phyloP scores from a whole-genome alignment of 1,284 basidiomycete genomes.

The Boletellus sp. region DNA sequence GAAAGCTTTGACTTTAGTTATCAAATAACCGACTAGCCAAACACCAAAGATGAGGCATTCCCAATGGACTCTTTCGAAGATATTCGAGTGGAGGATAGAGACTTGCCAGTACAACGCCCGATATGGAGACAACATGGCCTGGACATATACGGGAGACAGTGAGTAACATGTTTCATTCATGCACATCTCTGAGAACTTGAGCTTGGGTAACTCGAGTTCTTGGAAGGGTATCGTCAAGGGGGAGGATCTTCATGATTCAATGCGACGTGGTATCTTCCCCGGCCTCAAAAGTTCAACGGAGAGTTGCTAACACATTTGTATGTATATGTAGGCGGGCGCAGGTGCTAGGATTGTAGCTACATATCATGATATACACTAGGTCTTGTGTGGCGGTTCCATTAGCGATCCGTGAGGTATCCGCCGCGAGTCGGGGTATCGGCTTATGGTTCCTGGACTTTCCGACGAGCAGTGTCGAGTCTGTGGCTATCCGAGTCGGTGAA shows the following conservation, averaged over 20 bases:
- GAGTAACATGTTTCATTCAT: slow-evolving; percentile 69
- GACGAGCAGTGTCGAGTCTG: neutral
- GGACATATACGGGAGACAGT: neutral
- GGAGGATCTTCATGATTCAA: slow-evolving; percentile 84
- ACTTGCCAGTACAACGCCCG: slow-evolving; percentile 87
- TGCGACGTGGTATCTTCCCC: slow-evolving; percentile 45
- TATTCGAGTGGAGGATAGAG: slow-evolving; percentile 65
- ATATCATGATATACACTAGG: too few relatives aligned
- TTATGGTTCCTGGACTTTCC: slow-evolving; percentile 30
- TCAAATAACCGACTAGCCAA: slow-evolving; percentile 61
- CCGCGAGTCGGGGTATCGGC: slow-evolving; percentile 63
- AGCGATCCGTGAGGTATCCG: slow-evolving; percentile 39
- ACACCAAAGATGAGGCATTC: slow-evolving; percentile 18
- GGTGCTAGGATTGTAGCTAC: too few relatives aligned
- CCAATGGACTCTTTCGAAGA: slow-evolving; percentile 85
- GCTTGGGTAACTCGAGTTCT: slow-evolving; percentile 78
- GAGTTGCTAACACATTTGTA: slow-evolving; percentile 67
- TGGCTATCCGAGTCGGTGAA: too few relatives aligned
- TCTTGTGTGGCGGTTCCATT: too few relatives aligned
- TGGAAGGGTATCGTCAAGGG: slow-evolving; percentile 47
- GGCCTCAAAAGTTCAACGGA: slow-evolving; percentile 44
- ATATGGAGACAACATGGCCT: slow-evolving; percentile 74
- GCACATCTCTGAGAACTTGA: slow-evolving; percentile 73
- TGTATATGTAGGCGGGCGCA: slow-evolving; percentile 41
- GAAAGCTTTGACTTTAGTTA: slow-evolving; percentile 85